Evolutionary conservation across 176 grass and related monocot species (phyloP).

Genomic region (Thinopyrum elongatum): DNA sequence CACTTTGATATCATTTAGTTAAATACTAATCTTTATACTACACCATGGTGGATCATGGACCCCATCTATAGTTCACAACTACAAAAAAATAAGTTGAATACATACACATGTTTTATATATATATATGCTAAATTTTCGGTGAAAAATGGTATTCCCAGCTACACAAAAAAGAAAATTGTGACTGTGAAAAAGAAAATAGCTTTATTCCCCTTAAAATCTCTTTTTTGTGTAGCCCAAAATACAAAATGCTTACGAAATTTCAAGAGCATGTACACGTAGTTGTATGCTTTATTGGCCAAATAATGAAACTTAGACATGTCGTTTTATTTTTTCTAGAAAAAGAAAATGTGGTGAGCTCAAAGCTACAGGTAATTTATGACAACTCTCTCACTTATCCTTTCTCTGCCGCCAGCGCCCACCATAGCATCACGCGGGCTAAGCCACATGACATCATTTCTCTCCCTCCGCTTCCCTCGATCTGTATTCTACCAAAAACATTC

Average conservation of each 20-base stretch:
- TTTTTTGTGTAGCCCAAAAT: too few relatives aligned
- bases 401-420: neutral
- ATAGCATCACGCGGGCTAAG: too few relatives aligned
- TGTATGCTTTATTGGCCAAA: neutral
- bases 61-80: neutral
- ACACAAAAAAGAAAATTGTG: neutral
- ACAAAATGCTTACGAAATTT: neutral
- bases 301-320: neutral
- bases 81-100: neutral
- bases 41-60: too few relatives aligned
- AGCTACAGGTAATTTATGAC: neutral
- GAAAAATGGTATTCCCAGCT: neutral
- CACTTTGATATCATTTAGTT: neutral
- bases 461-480: neutral
- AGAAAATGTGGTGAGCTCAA: neutral
- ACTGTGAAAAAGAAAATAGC: neutral
- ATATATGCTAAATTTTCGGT: too few relatives aligned
- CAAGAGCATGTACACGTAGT: neutral
- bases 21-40: too few relatives aligned
- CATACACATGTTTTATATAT: too few relatives aligned
- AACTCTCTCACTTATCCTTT: neutral
- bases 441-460: neutral
- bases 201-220: too few relatives aligned
- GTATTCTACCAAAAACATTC: neutral
- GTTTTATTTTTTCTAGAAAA: neutral